Percentiles rank a stretch among this genome's conserved stretches.
Conservation (phyloP, 768 basidiomycete species). For the Neoboletus brunneissimus region DNA sequence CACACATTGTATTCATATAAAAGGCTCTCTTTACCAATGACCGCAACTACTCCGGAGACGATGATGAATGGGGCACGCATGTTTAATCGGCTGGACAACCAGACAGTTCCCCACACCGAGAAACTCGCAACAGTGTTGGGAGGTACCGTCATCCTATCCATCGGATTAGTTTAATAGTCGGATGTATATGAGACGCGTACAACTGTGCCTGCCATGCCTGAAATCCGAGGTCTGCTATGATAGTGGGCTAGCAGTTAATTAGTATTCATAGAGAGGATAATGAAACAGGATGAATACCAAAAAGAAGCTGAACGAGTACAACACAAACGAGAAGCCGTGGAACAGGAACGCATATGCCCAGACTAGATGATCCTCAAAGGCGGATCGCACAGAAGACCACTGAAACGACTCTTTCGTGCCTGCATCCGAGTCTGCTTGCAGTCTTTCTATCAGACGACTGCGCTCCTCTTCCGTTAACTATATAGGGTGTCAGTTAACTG, state of each 20-base stretch:
- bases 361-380: constrained; percentile 54
- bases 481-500: neutral
- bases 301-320: constrained; percentile 59
- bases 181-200: constrained; percentile 30
- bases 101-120: constrained; percentile 49
- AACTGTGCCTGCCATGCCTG: constrained; percentile 59
- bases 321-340: constrained; percentile 58
- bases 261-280: neutral
- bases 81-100: constrained; percentile 47
- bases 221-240: constrained; percentile 57
- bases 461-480: constrained; percentile 56
- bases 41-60: constrained; percentile 44
- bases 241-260: constrained; percentile 45
- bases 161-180: neutral
- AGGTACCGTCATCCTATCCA: constrained; percentile 51
- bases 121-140: constrained; percentile 52
- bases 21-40: constrained; percentile 41
- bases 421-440: constrained; percentile 54
- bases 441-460: constrained; percentile 44
- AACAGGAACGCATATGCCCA: constrained; percentile 61
- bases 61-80: constrained; percentile 54
- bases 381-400: constrained; percentile 56
- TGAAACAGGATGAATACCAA: constrained; percentile 32
- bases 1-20: neutral
- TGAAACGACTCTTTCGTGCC: constrained; percentile 51